phyloP scores from a whole-genome alignment of 1,284 basidiomycete genomes.

The Fistulinella staudtii region DNA sequence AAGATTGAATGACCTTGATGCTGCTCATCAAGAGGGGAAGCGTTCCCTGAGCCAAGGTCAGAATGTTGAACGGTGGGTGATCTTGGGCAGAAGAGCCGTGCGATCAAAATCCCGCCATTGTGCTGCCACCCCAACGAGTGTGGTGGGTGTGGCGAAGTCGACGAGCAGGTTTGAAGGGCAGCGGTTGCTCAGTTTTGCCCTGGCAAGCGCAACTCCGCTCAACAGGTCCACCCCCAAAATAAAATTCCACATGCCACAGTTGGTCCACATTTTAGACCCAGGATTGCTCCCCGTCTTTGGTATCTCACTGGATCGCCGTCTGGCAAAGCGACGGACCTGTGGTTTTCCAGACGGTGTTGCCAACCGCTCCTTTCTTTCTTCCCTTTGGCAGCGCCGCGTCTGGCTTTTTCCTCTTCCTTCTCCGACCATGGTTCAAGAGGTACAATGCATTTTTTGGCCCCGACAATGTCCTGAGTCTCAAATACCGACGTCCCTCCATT shows the following conservation, averaged over 20 bases:
- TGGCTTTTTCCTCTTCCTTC: no score
- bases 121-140: no score
- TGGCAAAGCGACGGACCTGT: not conserved
- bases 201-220: conserved; percentile 21
- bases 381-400: no score
- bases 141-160: not conserved
- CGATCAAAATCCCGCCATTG: no score
- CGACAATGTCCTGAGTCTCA: no score
- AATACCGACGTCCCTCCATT: no score
- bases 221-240: conserved; percentile 4
- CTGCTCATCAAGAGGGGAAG: conserved; percentile 7
- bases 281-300: not conserved
- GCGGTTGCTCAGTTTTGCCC: conserved; percentile 3
- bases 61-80: not conserved
- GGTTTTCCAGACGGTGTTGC: no score
- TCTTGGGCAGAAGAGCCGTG: conserved; percentile 1
- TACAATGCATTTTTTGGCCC: no score
- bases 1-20: conserved; percentile 1
- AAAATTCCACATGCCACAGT: conserved; percentile 17
- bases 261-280: not conserved
- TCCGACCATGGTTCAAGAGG: no score
- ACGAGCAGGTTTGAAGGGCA: not conserved
- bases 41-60: not conserved
- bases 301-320: not conserved
- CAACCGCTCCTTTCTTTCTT: no score